Evolutionary conservation across 2,329 filamentous ascomycete genomes (phyloP).

Genomic region (Penicillium sp.): DNA sequence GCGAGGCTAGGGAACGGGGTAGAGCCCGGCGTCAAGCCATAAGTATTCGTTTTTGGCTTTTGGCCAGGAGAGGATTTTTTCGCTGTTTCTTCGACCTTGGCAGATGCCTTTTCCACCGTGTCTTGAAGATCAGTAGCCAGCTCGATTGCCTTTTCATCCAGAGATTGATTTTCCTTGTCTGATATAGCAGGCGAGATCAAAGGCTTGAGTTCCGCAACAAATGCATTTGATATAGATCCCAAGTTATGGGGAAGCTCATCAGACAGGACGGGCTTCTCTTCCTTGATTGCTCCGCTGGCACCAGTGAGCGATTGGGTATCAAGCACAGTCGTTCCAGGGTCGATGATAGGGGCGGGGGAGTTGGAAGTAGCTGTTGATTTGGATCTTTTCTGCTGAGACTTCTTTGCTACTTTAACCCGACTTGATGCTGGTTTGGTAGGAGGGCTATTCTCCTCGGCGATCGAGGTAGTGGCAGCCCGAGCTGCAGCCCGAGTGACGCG

Average conservation of each 20-base stretch:
- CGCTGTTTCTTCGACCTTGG: slow-evolving; percentile 7
- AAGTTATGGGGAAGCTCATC: slow-evolving; percentile 61
- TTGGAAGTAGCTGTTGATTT: neutral
- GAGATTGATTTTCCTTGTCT: slow-evolving; percentile 11
- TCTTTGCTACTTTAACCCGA: neutral
- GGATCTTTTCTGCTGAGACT: neutral
- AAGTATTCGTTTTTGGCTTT: slow-evolving; percentile 38
- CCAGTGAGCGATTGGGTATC: neutral
- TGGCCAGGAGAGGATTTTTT: slow-evolving; percentile 10
- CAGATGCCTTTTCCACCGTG: slow-evolving; percentile 23
- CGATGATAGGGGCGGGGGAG: neutral
- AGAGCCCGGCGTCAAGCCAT: slow-evolving; percentile 57
- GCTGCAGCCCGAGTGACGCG: slow-evolving; percentile 33
- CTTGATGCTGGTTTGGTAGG: neutral
- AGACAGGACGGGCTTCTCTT: slow-evolving; percentile 9
- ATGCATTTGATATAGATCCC: slow-evolving; percentile 35
- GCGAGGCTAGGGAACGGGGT: slow-evolving; percentile 68
- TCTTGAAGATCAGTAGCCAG: slow-evolving; percentile 15
- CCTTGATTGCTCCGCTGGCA: neutral
- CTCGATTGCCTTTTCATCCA: slow-evolving; percentile 9
- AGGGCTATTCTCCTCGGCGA: slow-evolving; percentile 11
- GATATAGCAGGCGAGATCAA: neutral
- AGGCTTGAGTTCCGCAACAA: neutral
- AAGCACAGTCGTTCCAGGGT: neutral
- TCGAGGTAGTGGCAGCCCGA: slow-evolving; percentile 21